Evolutionary conservation across 192 early-diverging fungal genomes (phyloP).

Genomic region (Glomus cerebriforme): DNA sequence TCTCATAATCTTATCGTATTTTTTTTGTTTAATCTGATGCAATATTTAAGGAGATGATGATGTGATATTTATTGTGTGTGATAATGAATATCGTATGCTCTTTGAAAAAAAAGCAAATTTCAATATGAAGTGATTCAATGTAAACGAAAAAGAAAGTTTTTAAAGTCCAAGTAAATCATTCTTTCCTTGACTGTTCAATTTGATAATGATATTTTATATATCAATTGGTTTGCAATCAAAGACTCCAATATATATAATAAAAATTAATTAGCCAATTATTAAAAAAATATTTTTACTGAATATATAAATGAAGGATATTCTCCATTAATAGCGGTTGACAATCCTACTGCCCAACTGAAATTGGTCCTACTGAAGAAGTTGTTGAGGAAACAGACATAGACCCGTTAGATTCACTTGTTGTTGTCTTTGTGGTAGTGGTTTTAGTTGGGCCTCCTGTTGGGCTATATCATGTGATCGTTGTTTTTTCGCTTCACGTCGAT

Average conservation of each 20-base stretch:
- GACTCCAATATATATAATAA: not conserved
- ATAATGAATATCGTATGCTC: not conserved
- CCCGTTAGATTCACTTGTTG: not conserved
- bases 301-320: not conserved
- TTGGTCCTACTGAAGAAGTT: not conserved
- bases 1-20: not conserved
- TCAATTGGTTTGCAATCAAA: not conserved
- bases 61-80: not conserved
- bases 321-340: not conserved
- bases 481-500: conserved; percentile 29
- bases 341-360: not conserved
- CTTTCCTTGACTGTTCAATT: not conserved
- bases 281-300: not conserved
- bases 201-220: not conserved
- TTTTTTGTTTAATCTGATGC: not conserved
- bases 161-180: not conserved
- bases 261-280: not conserved
- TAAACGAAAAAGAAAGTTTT: not conserved
- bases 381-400: not conserved
- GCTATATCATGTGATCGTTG: conserved; percentile 7
- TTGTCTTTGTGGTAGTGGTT: conserved; percentile 1
- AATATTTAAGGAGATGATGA: not conserved
- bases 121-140: not conserved
- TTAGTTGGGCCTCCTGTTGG: not conserved
- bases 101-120: not conserved